phyloP scores from a whole-genome alignment of 1,139 yeast species.

The Yamadazyma epiphylla region DNA sequence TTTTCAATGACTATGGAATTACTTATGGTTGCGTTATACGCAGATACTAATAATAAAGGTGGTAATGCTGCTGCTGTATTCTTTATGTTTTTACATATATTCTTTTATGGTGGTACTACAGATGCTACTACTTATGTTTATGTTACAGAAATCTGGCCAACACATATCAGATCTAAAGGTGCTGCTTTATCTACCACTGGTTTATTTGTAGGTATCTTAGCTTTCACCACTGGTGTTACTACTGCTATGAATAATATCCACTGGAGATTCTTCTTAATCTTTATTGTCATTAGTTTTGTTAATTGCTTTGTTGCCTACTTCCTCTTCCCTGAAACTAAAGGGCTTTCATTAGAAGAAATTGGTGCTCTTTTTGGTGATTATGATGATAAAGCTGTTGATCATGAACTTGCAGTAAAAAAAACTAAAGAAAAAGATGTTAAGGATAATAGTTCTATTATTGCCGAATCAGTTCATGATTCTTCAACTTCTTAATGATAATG shows the following conservation, averaged over 20 bases:
- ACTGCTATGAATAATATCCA: constrained; percentile 19
- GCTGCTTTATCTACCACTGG: too few species aligned
- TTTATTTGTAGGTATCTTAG: constrained; percentile 34
- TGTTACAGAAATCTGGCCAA: constrained; percentile 20
- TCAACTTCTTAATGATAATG: too few species aligned
- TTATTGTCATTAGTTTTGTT: constrained; percentile 5
- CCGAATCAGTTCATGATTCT: too few species aligned
- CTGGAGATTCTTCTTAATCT: constrained; percentile 6
- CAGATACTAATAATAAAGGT: constrained; percentile 2
- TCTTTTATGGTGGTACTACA: constrained; percentile 16
- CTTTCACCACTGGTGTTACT: constrained; percentile 33
- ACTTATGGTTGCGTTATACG: constrained; percentile 4
- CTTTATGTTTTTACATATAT: constrained; percentile 10
- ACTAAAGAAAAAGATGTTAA: too few species aligned
- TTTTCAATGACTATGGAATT: constrained; percentile 10
- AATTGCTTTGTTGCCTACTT: constrained; percentile 20
- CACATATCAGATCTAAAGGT: constrained; percentile 25
- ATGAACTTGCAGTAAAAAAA: too few species aligned
- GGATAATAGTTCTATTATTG: too few species aligned
- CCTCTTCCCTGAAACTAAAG: constrained; percentile 46
- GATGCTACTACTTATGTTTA: constrained; percentile 31
- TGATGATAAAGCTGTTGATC: too few species aligned
- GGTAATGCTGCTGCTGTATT: constrained; percentile 12
- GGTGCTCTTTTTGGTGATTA: constrained; percentile 36
- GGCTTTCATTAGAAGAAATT: constrained; percentile 42